Conservation (phyloP, 345 rosid species). For the Capsella bursapastoris region DNA sequence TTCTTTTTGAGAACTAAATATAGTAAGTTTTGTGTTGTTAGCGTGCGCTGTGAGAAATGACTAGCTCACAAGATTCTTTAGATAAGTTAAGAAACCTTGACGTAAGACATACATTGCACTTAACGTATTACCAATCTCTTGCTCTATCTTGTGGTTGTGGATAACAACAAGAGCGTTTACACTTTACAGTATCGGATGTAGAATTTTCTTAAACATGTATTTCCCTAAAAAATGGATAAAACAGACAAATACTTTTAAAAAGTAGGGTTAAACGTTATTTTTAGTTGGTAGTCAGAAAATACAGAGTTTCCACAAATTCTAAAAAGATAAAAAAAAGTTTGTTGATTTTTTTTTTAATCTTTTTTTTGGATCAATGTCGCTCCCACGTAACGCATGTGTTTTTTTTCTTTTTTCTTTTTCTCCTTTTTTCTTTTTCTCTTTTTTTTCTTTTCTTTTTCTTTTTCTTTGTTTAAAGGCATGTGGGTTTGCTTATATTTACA, state of each 20-base stretch:
- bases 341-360: background rate
- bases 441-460: no score
- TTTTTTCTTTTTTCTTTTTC: no score
- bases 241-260: background rate
- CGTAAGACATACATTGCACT: constrained; percentile 33
- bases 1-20: background rate
- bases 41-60: constrained; percentile 27
- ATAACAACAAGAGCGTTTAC: constrained; percentile 24
- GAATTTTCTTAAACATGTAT: background rate
- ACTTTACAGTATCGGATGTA: background rate
- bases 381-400: background rate
- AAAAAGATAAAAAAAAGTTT: background rate
- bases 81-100: constrained; percentile 29
- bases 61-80: constrained; percentile 22
- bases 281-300: background rate
- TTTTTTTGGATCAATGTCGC: background rate
- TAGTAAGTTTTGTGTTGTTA: constrained; percentile 26
- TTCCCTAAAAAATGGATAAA: constrained; percentile 11
- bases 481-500: constrained; percentile 23
- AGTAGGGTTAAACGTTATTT: background rate
- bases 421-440: no score
- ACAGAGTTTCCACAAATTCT: constrained; percentile 1
- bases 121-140: constrained; percentile 45
- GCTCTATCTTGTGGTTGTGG: constrained; percentile 37
- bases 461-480: background rate